Evolutionary conservation across 2,329 filamentous ascomycete genomes (phyloP).

Genomic region (Fusarium sp.): DNA sequence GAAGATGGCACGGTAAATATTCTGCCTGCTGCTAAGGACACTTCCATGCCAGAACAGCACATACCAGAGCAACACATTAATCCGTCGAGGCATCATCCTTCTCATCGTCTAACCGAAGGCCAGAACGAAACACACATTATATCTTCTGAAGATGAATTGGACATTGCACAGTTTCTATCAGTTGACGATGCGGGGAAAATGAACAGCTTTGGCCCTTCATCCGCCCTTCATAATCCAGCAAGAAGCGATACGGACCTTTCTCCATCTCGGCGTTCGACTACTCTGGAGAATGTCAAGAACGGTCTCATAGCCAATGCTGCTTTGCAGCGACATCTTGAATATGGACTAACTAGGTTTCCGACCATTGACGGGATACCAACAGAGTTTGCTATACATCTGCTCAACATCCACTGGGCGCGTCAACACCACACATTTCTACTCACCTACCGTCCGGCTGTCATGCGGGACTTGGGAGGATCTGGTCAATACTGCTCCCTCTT

Average conservation of each 20-base stretch:
- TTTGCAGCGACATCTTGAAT: conserved; percentile 10
- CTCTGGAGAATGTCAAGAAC: conserved; percentile 10
- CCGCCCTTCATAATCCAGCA: conserved; percentile 17
- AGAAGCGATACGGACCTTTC: not conserved
- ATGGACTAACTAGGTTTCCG: not conserved
- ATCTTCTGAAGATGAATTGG: conserved; percentile 5
- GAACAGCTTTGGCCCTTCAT: conserved; percentile 22
- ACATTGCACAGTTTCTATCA: conserved; percentile 17
- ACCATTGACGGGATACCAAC: conserved; percentile 8
- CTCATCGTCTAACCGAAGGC: too few relatives aligned
- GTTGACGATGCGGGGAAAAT: conserved; percentile 16
- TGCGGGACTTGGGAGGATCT: conserved; percentile 17
- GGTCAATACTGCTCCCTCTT: conserved; percentile 10
- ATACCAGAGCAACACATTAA: too few relatives aligned
- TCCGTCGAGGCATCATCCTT: too few relatives aligned
- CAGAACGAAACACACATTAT: not conserved
- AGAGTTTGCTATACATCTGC: conserved; percentile 14
- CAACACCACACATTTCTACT: conserved; percentile 26
- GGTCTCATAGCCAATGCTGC: conserved; percentile 18
- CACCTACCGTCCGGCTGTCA: conserved; percentile 17
- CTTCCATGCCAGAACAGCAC: too few relatives aligned
- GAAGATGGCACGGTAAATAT: not conserved
- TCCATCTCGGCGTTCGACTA: not conserved
- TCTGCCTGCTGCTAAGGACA: too few relatives aligned
- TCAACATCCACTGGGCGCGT: conserved; percentile 29